Base-by-base conservation (phyloP, 2,329 filamentous ascomycete genomes). In the Arachnomyces sp. region DNA sequence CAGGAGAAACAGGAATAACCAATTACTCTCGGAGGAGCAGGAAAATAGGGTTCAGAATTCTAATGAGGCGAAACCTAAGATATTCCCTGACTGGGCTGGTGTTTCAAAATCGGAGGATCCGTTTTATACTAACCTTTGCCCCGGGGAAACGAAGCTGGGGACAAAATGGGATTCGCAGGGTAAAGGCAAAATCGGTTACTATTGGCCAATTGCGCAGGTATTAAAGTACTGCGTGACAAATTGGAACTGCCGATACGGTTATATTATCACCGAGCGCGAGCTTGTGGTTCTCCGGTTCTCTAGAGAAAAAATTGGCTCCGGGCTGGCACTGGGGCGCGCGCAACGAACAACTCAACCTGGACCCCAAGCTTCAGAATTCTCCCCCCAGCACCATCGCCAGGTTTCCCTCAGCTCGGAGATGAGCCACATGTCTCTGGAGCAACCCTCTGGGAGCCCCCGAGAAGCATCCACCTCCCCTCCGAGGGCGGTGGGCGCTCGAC, bases 221-320 rank as follows among this genome's bases (percentile, higher is more conserved):
- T 16, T 36, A 3, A 17, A 17, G 15, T 43, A 39, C 12, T 15
- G 33, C 20, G n/a, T 15, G 7, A 31, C 31, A 7, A 34, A 34
- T 11, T 40, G 37, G 37, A 36, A 38, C 3, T 35, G 30, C 11
- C 32, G 43, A 3, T 45, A 45, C n/a, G 40, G 37, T 3, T 45
- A 43, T 36, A 11, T 45, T 8, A 45, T 45, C 13, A 34, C 40
- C 12, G 20, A 43, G 13, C 12, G 28, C 12, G 43, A 45, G n/a
- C 25, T 43, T 3, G 37, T 40, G 2, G 43, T 43, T 16, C 8
- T 45, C 3, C 43, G 43, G 2, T 37, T 38, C 31, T 40, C 34
- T n/a, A 31, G 37, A 28, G 33, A 16, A 9, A 16, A 11, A n/a
- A 39, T 43, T 20, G 33, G 15, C 3, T 28, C 40, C 9, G 40